Base-by-base conservation (phyloP, 192 early-diverging fungal genomes). In the Coemansia guatemalensis region DNA sequence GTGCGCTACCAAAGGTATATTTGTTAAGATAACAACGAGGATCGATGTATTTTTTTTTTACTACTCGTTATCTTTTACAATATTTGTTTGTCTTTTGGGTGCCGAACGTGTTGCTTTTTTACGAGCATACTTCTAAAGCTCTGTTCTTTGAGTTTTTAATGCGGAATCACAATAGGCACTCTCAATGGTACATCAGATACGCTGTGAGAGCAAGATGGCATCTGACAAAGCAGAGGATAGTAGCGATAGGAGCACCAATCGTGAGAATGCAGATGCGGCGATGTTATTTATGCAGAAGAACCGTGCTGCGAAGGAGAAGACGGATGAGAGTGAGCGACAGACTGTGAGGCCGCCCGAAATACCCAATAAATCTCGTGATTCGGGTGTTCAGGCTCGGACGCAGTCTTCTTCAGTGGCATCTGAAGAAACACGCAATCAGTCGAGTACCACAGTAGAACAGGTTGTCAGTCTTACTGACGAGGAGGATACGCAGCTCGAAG, bases 201-300 rank as follows among this genome's bases (percentile, higher is more conserved):
- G 74, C 39, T 70, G 74, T 59, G 74, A 70, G 44, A 70, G 68
- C 60, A 75, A 68, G 29, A 27, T 62, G 51, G 54, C 53, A 49
- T 24, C 17, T 25, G 26, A 39, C 24, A 39, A 26, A 20, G 21
- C n/a, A 44, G 22, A 30, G 25, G 32, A 52, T 39, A 44, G 33
- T 8, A 23, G 52, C 33, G 35, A 41, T 29, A 23, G n/a, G 25
- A 25, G 41, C 8, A 47, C 21, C 21, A 35, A 35, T 18, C 26
- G 53, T 22, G 29, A 52, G 1, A 14, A 35, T 11, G 48, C 32
- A 24, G 60, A 48, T 12, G 59, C 69, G 20, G 58, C 69, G 5
- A 32, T 69, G 48, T 47, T 68, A 24, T 49, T 71, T 51, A 52
- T 68, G 59, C 58, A 53, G 48, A 72, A 68, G 32, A 25, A 26